Evolutionary conservation across 2,329 filamentous ascomycete genomes (phyloP), one percentile per base, ranked within the genome.

Genomic region (Pseudocercospora vitis): DNA sequence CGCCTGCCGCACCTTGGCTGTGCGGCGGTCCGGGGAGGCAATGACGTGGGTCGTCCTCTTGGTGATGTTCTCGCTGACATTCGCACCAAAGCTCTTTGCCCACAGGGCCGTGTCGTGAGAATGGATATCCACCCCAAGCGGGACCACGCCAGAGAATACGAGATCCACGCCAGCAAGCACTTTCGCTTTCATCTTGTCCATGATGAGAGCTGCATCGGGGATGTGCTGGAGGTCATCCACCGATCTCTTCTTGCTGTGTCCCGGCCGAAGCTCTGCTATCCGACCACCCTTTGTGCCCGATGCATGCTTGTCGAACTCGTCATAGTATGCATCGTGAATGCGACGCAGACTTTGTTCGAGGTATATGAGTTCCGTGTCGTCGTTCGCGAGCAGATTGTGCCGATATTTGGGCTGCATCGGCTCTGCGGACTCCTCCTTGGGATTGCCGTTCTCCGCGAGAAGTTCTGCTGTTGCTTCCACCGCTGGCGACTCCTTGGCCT

Each of bases 91-190:
- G 65, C 82, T 89, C 67, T 85, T 85, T 2, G 91, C 87, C 79
- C 95, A 95, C 35, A 92, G 77, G 3, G 88, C 91, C 53, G 95
- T 88, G 69, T 99, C 94, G 2, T 91, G 91, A 11, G 73, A 76
- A 49, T 48, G 46, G 28, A 92, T 84, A 63, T 92, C 86, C 31
- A 87, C 82, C 4, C 88, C 89, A 0, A 96, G 76, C 0, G 91
- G 91, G 2, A 97, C 85, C 2, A 99, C 85, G 0, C 94, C 94
- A 0, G 92, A 96, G 60, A 97, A 86, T 4, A 96, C 91, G 53
- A 99, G 82, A 4, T 85, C 83, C 8, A 88, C 83, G 11, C 85
- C 88, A 18, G 80, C 81, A 0, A 99, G 82, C 2, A 95, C 87
- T 50, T 80, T 80, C 0, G 79, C 76, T 75, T 97, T 97, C 68